Base-by-base conservation (phyloP, 1,139 yeast genomes). In the Candida mesenterica region DNA sequence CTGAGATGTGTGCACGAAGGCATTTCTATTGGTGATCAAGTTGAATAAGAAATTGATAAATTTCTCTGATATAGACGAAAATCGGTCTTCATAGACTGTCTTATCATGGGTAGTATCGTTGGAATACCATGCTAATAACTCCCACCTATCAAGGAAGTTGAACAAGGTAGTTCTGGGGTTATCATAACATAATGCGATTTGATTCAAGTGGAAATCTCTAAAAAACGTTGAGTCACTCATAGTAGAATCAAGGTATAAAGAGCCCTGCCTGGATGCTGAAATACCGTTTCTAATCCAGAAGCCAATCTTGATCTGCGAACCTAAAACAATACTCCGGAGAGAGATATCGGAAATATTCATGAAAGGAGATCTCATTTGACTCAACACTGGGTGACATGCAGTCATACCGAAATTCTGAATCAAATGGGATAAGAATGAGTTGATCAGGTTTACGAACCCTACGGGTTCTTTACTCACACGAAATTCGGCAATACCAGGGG, bases 241-340 rank as follows among this genome's bases (percentile, higher is more conserved):
- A 44, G 49, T 43, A 20, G 62, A 46, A 18, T 57, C 67, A 27
- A 57, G 49, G 40, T 68, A 67, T 25, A 63, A 46, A 1, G 62
- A 44, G 1, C 71, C 75, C 46, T 77, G 80, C 32, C 72, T 66
- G 3, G 77, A 57, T 2, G 72, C 74, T 5, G 75, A 62, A 32
- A 64, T 49, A n/a, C 87, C 87, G 54, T 92, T 92, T 55, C 97
- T 75, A 3, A 92, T 87, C 97, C 97, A 92, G 42, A 83, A 76
- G 0, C 96, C 95, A 2, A 77, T 72, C 31, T 79, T 77, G 12
- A 89, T 79, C 54, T 92, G 97, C 0, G 90, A 70, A 5, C 82
- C 68, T 15, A 86, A 61, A 0, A 85, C 95, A 8, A 80, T 62
- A 15, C 82, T 70, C 49, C 85, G 66, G 33, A 84, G 58, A 0